These are phyloP conservation scores for Hymenoscyphus albidus DNA, from an alignment of 2,329 filamentous ascomycete genomes.

Conservation along the genomic window DNA sequence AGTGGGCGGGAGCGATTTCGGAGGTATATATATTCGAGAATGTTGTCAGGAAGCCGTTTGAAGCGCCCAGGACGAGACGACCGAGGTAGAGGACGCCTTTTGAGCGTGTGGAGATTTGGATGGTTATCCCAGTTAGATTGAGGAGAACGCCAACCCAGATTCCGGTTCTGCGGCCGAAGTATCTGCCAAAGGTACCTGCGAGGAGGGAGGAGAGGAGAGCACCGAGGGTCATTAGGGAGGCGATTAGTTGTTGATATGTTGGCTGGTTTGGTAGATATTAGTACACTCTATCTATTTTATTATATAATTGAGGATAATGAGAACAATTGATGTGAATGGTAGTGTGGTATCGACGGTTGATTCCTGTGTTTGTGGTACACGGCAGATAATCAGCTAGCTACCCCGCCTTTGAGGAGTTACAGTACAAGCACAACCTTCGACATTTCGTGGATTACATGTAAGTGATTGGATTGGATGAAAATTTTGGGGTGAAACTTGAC, in stretches of 20 bases:
- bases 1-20: conserved; percentile 44
- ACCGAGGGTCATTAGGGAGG: conserved; percentile 46
- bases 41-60: conserved; percentile 46
- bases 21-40: conserved; percentile 48
- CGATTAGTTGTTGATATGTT: conserved; percentile 45
- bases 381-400: not conserved
- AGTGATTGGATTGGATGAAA: too few relatives aligned
- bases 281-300: not conserved
- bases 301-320: too few relatives aligned
- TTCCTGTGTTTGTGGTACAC: not conserved
- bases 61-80: conserved; percentile 42
- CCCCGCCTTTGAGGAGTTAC: not conserved
- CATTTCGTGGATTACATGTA: too few relatives aligned
- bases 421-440: too few relatives aligned
- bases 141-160: conserved; percentile 45
- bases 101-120: conserved; percentile 42
- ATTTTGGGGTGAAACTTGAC: too few relatives aligned
- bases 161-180: conserved; percentile 36
- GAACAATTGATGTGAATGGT: not conserved
- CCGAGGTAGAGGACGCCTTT: conserved; percentile 44
- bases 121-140: conserved; percentile 41
- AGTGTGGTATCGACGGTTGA: not conserved
- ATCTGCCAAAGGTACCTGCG: conserved; percentile 40
- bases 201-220: conserved; percentile 43
- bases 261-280: conserved; percentile 31